Evolutionary conservation across 2,329 filamentous ascomycete species (phyloP), one percentile per base, ranked within the genome.

Genomic region (Lachnellula willkommii): DNA sequence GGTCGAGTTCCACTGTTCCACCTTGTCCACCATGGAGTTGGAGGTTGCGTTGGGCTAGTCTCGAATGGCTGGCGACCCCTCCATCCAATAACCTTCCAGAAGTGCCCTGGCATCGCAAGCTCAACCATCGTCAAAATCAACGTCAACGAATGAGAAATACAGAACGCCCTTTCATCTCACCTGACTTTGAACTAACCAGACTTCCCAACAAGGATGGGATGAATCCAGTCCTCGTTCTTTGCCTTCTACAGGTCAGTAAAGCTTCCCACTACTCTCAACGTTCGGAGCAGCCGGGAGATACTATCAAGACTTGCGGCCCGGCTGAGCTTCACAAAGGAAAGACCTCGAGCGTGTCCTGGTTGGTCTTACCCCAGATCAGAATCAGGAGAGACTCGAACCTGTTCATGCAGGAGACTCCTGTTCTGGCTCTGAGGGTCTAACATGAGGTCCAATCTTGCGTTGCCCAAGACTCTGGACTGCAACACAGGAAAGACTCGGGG

Each of bases 351-450:
- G 57, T 57, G 45, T 59, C 47, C 50, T 58, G 62, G 60, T 64
- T 65, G 63, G 63, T 62, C 61, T 60, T 63, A 57, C 62, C 63
- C 59, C 59, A 63, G 54, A 60, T 56, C 52, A 58, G 40, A 60
- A 50, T 54, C 55, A 64, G 60, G 62, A 64, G 60, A 62, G 56
- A 50, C 43, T 58, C 58, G 55, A 61, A 65, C 60, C 63, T 62
- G 65, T 62, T 66, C 61, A 69, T 68, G 66, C 67, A 68, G 66
- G 67, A 67, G 66, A 51, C 53, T 65, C 66, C 62, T 57, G 17
- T 67, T 67, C 58, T 64, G 62, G 66, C 52, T 47, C 47, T 48
- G 53, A 60, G 54, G 51, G 48, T 47, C 47, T 50, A 53, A 46
- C 51, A 59, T 56, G 56, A 61, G 60, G 56, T 60, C 64, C 66